These are phyloP conservation scores for Blastobotrys muscicola DNA, from an alignment of 805 yeast species.

Conservation along the genomic window DNA sequence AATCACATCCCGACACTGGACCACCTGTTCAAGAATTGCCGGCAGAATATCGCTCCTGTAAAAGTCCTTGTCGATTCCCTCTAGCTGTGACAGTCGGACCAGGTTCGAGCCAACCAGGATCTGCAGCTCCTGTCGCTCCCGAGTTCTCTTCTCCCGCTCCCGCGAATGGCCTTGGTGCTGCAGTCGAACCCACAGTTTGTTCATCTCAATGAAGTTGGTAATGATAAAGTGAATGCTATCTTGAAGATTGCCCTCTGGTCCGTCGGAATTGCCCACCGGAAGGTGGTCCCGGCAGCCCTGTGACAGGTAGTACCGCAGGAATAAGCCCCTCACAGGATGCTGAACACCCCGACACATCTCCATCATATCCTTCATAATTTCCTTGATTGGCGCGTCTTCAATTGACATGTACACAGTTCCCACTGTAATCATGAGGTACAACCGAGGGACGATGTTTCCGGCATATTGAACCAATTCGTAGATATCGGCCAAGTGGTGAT, in stretches of 20 bases:
- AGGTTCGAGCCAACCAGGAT: constrained; percentile 88
- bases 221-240: constrained; percentile 73
- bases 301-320: constrained; percentile 77
- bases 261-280: constrained; percentile 30
- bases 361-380: constrained; percentile 88
- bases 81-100: constrained; percentile 79
- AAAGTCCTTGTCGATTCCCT: constrained; percentile 45
- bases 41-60: constrained; percentile 56
- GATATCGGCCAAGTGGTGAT: constrained; percentile 72
- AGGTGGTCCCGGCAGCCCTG: constrained; percentile 68
- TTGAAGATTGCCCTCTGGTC: constrained; percentile 34
- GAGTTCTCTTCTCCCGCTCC: constrained; percentile 62
- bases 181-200: constrained; percentile 91
- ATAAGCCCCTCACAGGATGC: constrained; percentile 87
- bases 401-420: constrained; percentile 82
- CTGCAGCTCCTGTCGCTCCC: constrained; percentile 81
- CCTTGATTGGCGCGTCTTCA: constrained; percentile 70
- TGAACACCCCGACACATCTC: constrained; percentile 98
- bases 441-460: constrained; percentile 79
- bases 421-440: constrained; percentile 90
- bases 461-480: constrained; percentile 94
- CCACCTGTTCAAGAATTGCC: constrained; percentile 73
- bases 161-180: constrained; percentile 93
- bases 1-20: constrained; percentile 82
- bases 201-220: constrained; percentile 92